Evolutionary conservation across 495 filamentous ascomycete species (phyloP).

Genomic region (Lentithecium fluviatile): DNA sequence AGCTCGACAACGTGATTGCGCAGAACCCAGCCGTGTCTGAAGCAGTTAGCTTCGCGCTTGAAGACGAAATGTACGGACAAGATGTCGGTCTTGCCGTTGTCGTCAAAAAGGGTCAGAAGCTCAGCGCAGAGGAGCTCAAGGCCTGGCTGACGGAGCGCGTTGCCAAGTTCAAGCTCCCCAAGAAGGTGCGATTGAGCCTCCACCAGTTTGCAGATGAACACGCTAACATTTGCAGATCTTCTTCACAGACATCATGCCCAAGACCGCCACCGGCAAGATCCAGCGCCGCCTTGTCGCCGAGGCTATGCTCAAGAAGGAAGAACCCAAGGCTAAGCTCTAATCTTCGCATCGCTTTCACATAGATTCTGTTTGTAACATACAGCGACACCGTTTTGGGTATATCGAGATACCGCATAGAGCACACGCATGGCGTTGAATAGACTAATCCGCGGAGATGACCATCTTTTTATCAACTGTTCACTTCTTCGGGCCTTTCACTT

Average conservation of each 20-base stretch:
- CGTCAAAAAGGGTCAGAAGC: constrained; percentile 57
- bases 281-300: constrained; percentile 79
- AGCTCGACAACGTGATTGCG: constrained; percentile 75
- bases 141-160: constrained; percentile 64
- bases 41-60: constrained; percentile 77
- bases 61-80: constrained; percentile 75
- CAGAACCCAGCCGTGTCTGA: constrained; percentile 68
- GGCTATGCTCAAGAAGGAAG: constrained; percentile 62
- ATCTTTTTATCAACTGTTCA: background rate
- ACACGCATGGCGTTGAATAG: background rate
- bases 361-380: background rate
- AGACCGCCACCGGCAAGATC: constrained; percentile 88
- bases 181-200: constrained; percentile 55
- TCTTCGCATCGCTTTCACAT: background rate
- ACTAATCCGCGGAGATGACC: background rate
- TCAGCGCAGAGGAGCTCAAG: constrained; percentile 59
- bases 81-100: constrained; percentile 77
- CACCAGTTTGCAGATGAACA: background rate
- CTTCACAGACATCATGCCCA: constrained; percentile 77
- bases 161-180: constrained; percentile 83
- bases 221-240: constrained; percentile 54
- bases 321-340: constrained; percentile 39
- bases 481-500: background rate
- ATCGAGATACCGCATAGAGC: background rate
- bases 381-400: background rate